Evolutionary conservation across 1,139 yeast genomes (phyloP).

Genomic region (Kodamaea plutei): DNA sequence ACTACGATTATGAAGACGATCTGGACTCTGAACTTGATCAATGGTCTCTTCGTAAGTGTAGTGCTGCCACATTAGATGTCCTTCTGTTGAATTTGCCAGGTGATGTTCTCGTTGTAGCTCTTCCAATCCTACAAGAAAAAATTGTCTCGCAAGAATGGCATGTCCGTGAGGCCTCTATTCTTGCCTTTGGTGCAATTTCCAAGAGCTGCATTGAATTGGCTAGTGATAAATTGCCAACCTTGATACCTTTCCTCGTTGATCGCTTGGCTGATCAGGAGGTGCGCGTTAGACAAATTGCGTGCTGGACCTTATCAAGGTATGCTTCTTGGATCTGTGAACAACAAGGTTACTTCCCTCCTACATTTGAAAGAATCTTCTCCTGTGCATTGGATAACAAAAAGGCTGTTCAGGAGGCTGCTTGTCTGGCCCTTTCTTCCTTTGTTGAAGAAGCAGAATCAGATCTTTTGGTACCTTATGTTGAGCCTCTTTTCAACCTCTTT

Average conservation of each 20-base stretch:
- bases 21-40: constrained; percentile 60
- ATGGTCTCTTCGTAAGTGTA: constrained; percentile 91
- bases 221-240: constrained; percentile 66
- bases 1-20: constrained; percentile 54
- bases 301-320: constrained; percentile 92
- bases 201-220: constrained; percentile 79
- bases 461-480: constrained; percentile 46
- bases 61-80: constrained; percentile 88
- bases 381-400: constrained; percentile 81
- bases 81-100: constrained; percentile 67
- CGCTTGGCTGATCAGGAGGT: constrained; percentile 74
- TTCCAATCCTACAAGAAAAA: constrained; percentile 73
- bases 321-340: constrained; percentile 71
- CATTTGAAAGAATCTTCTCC: constrained; percentile 67
- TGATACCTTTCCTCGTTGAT: constrained; percentile 82
- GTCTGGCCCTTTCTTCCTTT: constrained; percentile 79
- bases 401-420: constrained; percentile 92
- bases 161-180: constrained; percentile 84
- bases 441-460: constrained; percentile 73
- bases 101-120: constrained; percentile 59
- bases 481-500: constrained; percentile 64
- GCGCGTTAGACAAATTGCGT: constrained; percentile 84
- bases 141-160: constrained; percentile 77
- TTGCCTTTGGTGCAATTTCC: constrained; percentile 94
- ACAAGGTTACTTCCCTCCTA: constrained; percentile 67